phyloP scores from a whole-genome alignment of 2,329 filamentous ascomycete species.

The Neonectria sp. region DNA sequence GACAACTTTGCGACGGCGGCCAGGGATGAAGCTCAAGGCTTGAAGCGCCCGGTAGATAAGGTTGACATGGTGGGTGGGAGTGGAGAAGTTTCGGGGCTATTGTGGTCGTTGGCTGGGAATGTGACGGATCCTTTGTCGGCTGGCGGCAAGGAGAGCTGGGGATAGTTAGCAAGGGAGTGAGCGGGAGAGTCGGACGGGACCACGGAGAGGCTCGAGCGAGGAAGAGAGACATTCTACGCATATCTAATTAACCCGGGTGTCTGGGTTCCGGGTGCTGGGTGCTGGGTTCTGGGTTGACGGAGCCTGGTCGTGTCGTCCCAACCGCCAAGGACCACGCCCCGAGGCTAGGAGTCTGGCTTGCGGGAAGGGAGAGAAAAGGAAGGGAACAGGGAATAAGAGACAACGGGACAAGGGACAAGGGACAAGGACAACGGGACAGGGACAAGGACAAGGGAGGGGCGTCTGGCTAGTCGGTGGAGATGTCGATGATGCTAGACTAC shows the following conservation, averaged over 20 bases:
- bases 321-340: not conserved
- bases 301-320: not conserved
- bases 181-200: not conserved
- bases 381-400: not conserved
- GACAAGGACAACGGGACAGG: conserved; percentile 1
- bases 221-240: conserved; percentile 12
- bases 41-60: conserved; percentile 30
- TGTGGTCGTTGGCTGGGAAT: not conserved
- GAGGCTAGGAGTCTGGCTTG: not conserved
- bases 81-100: conserved; percentile 12
- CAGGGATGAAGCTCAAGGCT: conserved; percentile 7
- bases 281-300: conserved; percentile 24
- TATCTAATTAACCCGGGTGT: conserved; percentile 17
- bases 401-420: conserved; percentile 3
- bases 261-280: conserved; percentile 19
- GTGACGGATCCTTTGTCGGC: conserved; percentile 8
- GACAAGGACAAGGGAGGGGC: not conserved
- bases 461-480: not conserved
- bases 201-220: conserved; percentile 9
- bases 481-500: not conserved
- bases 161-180: not conserved
- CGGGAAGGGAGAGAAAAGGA: not conserved
- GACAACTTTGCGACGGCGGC: conserved; percentile 22
- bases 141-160: too few relatives aligned
- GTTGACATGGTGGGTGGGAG: conserved; percentile 8